Evolutionary conservation across 2,329 filamentous ascomycete species (phyloP), one percentile per base, ranked within the genome.

Genomic region (Colletotrichum coccodes): DNA sequence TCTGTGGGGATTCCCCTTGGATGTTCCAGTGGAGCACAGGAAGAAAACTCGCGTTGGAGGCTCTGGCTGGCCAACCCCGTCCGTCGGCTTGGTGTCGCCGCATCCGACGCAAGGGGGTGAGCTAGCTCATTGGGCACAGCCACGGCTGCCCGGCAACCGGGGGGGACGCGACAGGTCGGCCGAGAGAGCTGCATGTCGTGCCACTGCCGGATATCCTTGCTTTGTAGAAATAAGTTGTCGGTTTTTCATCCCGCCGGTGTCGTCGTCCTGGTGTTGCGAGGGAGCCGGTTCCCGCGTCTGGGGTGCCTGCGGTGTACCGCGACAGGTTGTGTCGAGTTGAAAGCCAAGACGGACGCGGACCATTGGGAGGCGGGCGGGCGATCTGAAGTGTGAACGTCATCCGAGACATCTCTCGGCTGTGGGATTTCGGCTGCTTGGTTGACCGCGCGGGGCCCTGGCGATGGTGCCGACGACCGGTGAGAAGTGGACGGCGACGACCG

Each of bases 101-200:
- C n/a, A 34, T 36, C 46, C 18, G 36, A 42, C 53, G 26, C 18
- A 36, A 23, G 36, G 34, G 34, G 36, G 21, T 46, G 6, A 14
- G 6, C 7, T 23, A 32, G 11, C n/a, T 11, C 26, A 62, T 18
- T 18, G 26, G 63, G 30, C 47, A 44, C 47, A 61, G 57, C 57
- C 47, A 53, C 40, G 34, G 59, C 64, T 57, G 58, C 59, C 59
- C 50, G 42, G 59, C 64, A 67, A 67, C 64, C 47, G 16, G 49
- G 47, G 42, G 23, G 42, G 11, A 40, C 9, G 23, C 7, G 26
- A 16, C 11, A 23, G 44, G 23, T 46, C 21, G 23, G 2, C 12
- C 42, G 9, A 34, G 11, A 44, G 18, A 1, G 36, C 30, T 49
- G 56, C 34, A 52, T 49, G 62, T 57, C 52, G 56, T 61, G 50